phyloP scores from a whole-genome alignment of 306 rosid genomes.

The Fragaria vesca region DNA sequence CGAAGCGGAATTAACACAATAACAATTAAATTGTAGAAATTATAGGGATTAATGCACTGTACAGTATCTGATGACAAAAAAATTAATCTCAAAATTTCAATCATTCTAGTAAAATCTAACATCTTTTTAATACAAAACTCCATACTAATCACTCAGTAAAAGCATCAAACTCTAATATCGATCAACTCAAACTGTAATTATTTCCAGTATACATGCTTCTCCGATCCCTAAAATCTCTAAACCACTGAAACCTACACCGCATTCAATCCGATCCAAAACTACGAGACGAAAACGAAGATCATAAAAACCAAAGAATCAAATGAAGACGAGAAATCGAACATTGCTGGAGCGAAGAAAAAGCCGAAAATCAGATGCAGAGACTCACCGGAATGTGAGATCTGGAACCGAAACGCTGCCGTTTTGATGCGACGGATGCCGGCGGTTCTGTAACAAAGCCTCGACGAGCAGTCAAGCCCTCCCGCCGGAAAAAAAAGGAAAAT shows the following conservation, averaged over 20 bases:
- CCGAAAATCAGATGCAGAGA: constrained; percentile 26
- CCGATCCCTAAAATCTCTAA: background rate
- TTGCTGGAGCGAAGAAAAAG: background rate
- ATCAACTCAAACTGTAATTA: background rate
- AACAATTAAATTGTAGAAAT: background rate
- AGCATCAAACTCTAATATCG: background rate
- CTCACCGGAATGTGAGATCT: constrained; percentile 60
- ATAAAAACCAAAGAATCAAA: background rate
- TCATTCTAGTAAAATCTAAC: background rate
- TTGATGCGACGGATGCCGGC: background rate
- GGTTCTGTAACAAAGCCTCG: background rate
- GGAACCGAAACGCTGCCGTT: constrained; percentile 21
- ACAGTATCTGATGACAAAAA: background rate
- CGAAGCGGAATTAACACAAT: background rate
- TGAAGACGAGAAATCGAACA: constrained; percentile 20
- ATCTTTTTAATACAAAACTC: background rate
- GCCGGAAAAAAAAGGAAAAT: constrained; percentile 4
- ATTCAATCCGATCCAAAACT: background rate
- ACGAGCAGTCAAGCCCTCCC: background rate
- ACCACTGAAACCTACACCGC: background rate
- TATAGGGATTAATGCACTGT: background rate
- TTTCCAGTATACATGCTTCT: background rate
- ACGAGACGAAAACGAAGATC: background rate
- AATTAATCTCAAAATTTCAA: background rate
- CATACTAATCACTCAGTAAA: background rate